Evolutionary conservation across 768 basidiomycete species (phyloP).

Genomic region (Tephrocybe sp.): DNA sequence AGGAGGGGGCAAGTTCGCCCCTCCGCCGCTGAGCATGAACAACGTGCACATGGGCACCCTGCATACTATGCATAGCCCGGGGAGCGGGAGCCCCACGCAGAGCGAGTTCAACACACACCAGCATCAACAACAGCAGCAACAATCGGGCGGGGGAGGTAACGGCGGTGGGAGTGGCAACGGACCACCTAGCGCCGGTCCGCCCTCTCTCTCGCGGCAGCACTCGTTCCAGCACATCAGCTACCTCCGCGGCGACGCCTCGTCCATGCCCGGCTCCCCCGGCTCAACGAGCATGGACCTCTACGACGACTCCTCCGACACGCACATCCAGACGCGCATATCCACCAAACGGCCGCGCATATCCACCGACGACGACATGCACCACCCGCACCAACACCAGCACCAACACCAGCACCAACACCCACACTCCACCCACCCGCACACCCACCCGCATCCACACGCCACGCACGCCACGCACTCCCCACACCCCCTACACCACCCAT

Average conservation of each 20-base stretch:
- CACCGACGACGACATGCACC: constrained; percentile 24
- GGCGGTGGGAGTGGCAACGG: background rate
- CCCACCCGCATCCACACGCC: too few species aligned
- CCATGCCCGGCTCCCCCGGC: constrained; percentile 40
- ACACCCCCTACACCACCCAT: background rate
- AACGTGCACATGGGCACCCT: constrained; percentile 40
- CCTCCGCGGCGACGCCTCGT: constrained; percentile 33
- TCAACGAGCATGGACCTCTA: constrained; percentile 46
- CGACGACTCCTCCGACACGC: constrained; percentile 32
- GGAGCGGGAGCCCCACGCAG: constrained; percentile 24
- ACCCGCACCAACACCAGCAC: background rate
- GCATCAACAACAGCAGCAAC: constrained; percentile 32
- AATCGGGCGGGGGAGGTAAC: constrained; percentile 21
- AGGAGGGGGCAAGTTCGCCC: constrained; percentile 34
- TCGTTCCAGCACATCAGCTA: constrained; percentile 55
- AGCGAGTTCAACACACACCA: constrained; percentile 46
- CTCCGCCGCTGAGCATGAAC: constrained; percentile 30
- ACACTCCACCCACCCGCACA: background rate
- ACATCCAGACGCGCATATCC: constrained; percentile 26
- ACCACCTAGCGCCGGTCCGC: constrained; percentile 17
- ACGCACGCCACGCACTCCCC: background rate
- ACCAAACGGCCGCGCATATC: constrained; percentile 58
- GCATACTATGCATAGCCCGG: constrained; percentile 48
- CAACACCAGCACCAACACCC: constrained; percentile 3
- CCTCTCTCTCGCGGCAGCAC: constrained; percentile 57